These are phyloP conservation scores for Coemansia sp. DNA, from an alignment of 192 early-diverging fungal species.

Conservation along the genomic window DNA sequence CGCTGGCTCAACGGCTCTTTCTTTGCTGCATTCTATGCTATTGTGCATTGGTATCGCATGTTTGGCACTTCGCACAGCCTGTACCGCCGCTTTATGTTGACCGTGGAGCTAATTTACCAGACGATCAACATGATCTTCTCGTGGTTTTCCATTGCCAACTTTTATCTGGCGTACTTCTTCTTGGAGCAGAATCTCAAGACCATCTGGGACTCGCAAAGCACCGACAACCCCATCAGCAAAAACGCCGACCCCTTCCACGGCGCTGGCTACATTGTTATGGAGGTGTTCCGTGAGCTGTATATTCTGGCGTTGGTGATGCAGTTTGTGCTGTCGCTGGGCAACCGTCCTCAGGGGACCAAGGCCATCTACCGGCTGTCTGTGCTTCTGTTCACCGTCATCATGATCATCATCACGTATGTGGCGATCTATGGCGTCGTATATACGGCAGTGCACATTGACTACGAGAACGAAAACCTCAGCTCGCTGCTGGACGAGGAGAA, in stretches of 20 bases:
- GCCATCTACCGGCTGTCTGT: conserved; percentile 71
- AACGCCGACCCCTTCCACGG: conserved; percentile 61
- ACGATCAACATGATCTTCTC: conserved; percentile 77
- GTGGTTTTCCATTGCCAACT: conserved; percentile 89
- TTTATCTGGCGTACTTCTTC: conserved; percentile 90
- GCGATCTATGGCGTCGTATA: conserved; percentile 62
- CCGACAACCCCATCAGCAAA: conserved; percentile 37
- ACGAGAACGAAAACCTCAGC: conserved; percentile 43
- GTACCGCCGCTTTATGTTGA: conserved; percentile 69
- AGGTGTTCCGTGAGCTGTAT: conserved; percentile 71
- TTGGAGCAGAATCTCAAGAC: conserved; percentile 57
- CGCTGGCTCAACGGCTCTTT: conserved; percentile 97
- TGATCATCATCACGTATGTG: conserved; percentile 80
- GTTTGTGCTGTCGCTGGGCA: conserved; percentile 91
- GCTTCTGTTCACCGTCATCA: conserved; percentile 81
- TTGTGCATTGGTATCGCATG: conserved; percentile 74
- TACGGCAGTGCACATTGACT: conserved; percentile 46
- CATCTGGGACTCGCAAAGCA: conserved; percentile 31
- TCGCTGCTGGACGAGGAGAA: conserved; percentile 51
- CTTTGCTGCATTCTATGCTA: conserved; percentile 88
- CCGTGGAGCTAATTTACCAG: conserved; percentile 80
- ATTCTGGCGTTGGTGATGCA: conserved; percentile 74
- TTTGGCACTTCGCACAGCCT: conserved; percentile 73
- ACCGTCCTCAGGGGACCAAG: conserved; percentile 91
- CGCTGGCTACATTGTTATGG: conserved; percentile 61